Base-by-base conservation (phyloP, 2,329 filamentous ascomycete species). In the Lachnellula cervina region DNA sequence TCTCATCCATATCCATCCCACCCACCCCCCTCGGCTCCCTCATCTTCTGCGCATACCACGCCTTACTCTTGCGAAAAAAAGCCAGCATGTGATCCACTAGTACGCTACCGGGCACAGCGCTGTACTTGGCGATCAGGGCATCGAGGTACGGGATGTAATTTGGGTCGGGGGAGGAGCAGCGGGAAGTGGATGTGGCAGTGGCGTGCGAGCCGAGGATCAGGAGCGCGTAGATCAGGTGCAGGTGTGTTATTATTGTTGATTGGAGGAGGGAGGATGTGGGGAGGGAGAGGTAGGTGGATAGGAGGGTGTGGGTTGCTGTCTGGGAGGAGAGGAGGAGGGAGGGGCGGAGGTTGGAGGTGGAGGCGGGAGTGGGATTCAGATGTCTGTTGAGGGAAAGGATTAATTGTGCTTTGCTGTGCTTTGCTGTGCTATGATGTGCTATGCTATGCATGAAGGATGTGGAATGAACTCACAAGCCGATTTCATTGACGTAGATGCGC, bases 1-100 rank as follows among this genome's bases (percentile, higher is more conserved):
- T 81, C 42, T 78, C 81, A 55, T 64, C 81, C 0, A 80, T 77
- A 52, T 78, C 52, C 82, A 81, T 62, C 82, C 81, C 59, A 21
- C 4, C 21, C 21, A 21, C 21, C 21, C 21, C 21, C 2, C 78
- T 79, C 58, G 76, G 17, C 25, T 28, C 25, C 25, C 25, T 19
- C 7, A 44, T 25, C 5, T 47, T 38, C 46, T 57, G 56, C 2
- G 16, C 8, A 52, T 60, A 62, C 42, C 61, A 59, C 1, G 51
- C 28, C 28, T 58, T 60, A 2, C 51, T 55, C 19, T 59, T 49
- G 13, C 49, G 42, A 6, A 62, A 59, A 1, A 63, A 50, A 9
- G 16, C n/a, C 17, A 45, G 21, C 6, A 63, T 17, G 37, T 58
- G 45, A 3, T 23, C n/a, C 19, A 60, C 44, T 3, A 49, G 21